These are phyloP conservation scores for Monilinia laxa DNA, from an alignment of 2,329 filamentous ascomycete species.

Conservation along the genomic window DNA sequence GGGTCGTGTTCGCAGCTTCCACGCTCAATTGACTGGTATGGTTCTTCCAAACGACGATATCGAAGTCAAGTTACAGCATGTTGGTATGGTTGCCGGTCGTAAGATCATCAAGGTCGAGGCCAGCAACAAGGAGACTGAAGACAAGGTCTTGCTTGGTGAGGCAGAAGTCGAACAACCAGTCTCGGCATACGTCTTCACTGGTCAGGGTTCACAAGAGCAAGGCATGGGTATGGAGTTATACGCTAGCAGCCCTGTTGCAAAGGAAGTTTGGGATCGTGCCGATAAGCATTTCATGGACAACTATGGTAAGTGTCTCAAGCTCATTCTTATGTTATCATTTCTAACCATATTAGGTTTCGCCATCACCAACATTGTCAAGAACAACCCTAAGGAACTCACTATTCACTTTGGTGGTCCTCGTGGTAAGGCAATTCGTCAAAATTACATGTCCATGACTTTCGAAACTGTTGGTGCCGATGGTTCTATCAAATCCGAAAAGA, in stretches of 20 bases:
- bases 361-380: constrained; percentile 98
- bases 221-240: constrained; percentile 99
- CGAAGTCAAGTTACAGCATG: constrained; percentile 91
- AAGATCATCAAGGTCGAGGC: constrained; percentile 99
- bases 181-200: constrained; percentile 96
- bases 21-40: constrained; percentile 97
- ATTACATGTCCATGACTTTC: constrained; percentile 99
- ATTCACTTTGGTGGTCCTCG: constrained; percentile 96
- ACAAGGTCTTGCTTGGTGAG: constrained; percentile 92
- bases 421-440: constrained; percentile 95
- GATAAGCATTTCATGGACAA: constrained; percentile 99
- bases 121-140: constrained; percentile 91
- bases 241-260: constrained; percentile 86
- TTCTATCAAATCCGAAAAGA: constrained; percentile 95
- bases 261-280: constrained; percentile 96
- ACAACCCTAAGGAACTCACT: constrained; percentile 98
- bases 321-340: constrained; percentile 19
- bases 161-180: constrained; percentile 97
- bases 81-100: constrained; percentile 95
- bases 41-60: constrained; percentile 95
- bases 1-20: constrained; percentile 94
- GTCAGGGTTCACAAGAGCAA: constrained; percentile 97
- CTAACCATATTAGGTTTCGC: constrained; percentile 67
- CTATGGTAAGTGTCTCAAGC: constrained; percentile 67
- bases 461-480: constrained; percentile 95